A percentile compares a stretch with the other conserved stretches of the same genome.
phyloP scores from a whole-genome alignment of 495 filamentous ascomycete species.

The Tuber borchii region DNA sequence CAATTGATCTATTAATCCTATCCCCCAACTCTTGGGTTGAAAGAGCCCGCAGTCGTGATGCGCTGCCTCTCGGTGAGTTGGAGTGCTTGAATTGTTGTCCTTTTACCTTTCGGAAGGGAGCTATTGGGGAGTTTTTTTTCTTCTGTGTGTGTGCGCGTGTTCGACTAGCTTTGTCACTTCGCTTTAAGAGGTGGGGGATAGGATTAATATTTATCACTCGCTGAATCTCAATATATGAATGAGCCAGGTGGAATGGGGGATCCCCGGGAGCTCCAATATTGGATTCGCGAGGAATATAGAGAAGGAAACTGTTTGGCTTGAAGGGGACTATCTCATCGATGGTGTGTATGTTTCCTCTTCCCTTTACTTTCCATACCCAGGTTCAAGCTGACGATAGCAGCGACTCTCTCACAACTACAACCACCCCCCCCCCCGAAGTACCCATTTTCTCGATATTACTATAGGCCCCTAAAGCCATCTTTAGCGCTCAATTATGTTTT shows the following conservation, averaged over 20 bases:
- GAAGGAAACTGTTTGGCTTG: background rate
- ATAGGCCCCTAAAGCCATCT: background rate
- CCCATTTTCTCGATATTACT: background rate
- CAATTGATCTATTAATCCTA: conserved; percentile 3
- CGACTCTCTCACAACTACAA: background rate
- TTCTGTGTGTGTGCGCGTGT: background rate
- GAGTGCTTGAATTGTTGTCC: background rate
- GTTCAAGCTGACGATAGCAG: background rate
- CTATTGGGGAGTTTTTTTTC: background rate
- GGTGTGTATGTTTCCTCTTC: background rate
- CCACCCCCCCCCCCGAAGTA: background rate
- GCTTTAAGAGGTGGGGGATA: background rate
- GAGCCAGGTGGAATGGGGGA: background rate
- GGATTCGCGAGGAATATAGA: background rate
- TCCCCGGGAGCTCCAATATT: background rate
- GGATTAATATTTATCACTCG: background rate
- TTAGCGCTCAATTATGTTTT: background rate
- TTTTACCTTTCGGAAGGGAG: background rate
- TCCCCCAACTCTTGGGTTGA: background rate
- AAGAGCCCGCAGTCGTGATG: background rate
- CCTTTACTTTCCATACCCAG: background rate
- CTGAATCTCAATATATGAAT: background rate
- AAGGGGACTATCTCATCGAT: background rate
- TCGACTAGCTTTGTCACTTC: background rate
- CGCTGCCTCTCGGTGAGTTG: background rate